Percentiles rank a stretch among this genome's conserved stretches.
Conservation (phyloP, 1,284 basidiomycete genomes). For the Fomitopsis pinicola region DNA sequence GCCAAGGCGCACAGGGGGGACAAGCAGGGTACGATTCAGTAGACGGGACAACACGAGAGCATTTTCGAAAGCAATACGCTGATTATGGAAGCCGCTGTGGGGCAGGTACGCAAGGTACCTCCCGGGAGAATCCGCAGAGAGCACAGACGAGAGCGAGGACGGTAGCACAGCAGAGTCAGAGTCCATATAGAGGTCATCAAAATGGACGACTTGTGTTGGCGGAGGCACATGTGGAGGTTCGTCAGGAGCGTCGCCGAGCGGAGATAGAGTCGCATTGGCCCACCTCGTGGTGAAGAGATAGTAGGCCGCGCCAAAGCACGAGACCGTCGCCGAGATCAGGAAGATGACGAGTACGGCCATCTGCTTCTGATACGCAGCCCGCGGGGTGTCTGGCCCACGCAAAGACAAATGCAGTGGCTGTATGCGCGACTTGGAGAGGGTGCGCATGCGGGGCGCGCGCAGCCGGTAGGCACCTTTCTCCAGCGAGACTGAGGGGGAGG, state of each 20-base stretch:
- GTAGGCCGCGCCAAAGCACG: constrained; percentile 56
- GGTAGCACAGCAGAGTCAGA: background rate
- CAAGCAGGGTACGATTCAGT: constrained; percentile 70
- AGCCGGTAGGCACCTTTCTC: constrained; percentile 64
- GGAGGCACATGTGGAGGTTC: background rate
- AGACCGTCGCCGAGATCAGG: constrained; percentile 43
- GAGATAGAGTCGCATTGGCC: constrained; percentile 16
- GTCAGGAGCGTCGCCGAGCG: constrained; percentile 1
- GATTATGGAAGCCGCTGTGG: constrained; percentile 82
- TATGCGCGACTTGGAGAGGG: constrained; percentile 12
- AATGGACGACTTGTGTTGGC: constrained; percentile 5
- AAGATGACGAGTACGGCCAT: constrained; percentile 37
- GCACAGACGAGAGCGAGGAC: background rate
- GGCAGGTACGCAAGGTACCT: constrained; percentile 63
- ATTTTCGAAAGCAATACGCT: constrained; percentile 80
- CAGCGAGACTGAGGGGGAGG: constrained; percentile 58
- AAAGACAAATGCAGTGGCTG: constrained; percentile 4
- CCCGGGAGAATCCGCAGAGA: constrained; percentile 15
- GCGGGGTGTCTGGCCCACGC: constrained; percentile 1
- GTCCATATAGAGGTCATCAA: background rate
- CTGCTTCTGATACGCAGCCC: constrained; percentile 22
- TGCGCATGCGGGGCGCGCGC: constrained; percentile 34
- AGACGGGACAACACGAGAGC: constrained; percentile 64
- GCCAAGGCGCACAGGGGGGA: constrained; percentile 70
- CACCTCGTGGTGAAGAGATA: constrained; percentile 65